Percentiles rank a stretch among this genome's conserved stretches.
phyloP scores from a whole-genome alignment of 139 green algal genomes.

The Chlorella sorokiniana region DNA sequence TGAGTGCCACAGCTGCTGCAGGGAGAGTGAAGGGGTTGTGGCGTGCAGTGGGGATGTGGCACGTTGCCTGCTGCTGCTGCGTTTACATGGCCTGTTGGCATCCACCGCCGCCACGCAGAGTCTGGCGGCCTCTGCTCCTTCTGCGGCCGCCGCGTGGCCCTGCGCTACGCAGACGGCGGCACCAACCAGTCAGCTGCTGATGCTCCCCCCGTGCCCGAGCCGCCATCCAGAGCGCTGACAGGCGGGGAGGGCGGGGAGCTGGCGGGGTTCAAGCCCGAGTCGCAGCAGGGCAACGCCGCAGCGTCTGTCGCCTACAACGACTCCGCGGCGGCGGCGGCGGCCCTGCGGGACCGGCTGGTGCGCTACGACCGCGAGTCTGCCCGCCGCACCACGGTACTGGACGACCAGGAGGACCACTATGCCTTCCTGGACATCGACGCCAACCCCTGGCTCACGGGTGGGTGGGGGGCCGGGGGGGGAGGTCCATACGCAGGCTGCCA shows the following conservation, averaged over 20 bases:
- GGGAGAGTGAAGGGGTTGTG: not conserved
- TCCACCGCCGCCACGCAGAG: conserved; percentile 47
- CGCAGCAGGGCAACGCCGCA: conserved; percentile 3
- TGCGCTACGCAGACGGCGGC: conserved; percentile 48
- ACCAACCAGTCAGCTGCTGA: not conserved
- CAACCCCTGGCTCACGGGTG: conserved; percentile 87
- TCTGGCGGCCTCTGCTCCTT: conserved; percentile 71
- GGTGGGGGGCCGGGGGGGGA: conserved; percentile 23
- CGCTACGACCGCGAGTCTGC: conserved; percentile 82
- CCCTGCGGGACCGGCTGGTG: conserved; percentile 41
- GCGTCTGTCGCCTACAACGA: conserved; percentile 22
- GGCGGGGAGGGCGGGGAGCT: not conserved
- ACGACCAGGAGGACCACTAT: conserved; percentile 96
- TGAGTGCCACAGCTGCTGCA: conserved; percentile 25
- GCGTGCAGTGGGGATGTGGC: not conserved
- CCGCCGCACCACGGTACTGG: conserved; percentile 86
- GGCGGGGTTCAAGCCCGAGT: not conserved
- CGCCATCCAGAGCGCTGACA: not conserved
- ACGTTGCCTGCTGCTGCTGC: not conserved
- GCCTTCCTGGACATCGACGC: conserved; percentile 93
- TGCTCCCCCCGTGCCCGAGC: not conserved
- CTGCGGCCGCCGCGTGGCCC: conserved; percentile 65
- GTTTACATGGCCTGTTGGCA: not conserved
- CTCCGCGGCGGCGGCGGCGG: conserved; percentile 30
- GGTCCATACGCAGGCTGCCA: no score